Evolutionary conservation across 2,329 filamentous ascomycete species (phyloP), one percentile per base, ranked within the genome.

Genomic region (Bisporella sp.): DNA sequence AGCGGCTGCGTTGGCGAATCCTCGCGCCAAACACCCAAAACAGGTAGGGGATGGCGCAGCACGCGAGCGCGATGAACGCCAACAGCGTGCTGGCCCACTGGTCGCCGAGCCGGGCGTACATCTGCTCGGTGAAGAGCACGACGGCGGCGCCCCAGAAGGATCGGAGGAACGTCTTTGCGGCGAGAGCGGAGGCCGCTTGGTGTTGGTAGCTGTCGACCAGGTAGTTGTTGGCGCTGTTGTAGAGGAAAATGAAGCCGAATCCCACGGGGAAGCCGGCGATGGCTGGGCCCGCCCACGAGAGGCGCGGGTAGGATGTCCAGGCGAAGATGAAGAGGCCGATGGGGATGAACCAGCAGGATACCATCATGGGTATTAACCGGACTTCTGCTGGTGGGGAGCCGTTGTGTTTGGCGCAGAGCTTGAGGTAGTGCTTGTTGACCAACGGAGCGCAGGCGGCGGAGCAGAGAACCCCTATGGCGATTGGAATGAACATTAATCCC

Each of bases 401-500:
- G 62, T 82, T 76, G 69, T 86, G 76, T 65, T 83, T 79, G 11
- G 47, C 47, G 5, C 76, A 77, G 33, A 87, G 66, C 37, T 67
- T 77, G 51, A 92, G 68, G 71, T 95, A 95, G 70, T 95, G 85
- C 54, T 79, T 85, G 76, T 95, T 95, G 62, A 95, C 81, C 0
- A 85, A 58, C 0, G 89, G 85, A 1, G 87, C 73, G 66, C 81
- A 87, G 9, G 69, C 62, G 12, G 88, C 85, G 1, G 84, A 86
- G 41, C 70, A 53, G 1, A 92, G 13, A 12, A 93, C 87, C 46
- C 89, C 89, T 13, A 93, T 70, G 6, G 88, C 87, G 43, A 93
- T 67, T 1, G 88, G 88, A 55, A 93, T 90, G 67, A 95, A 95
- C 85, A 93, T 92, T 6, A 95, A 74, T 44, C 89, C 89, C 0